A percentile compares a stretch with the other conserved stretches of the same genome.
Evolutionary conservation across 441 rosid species (phyloP).

Genomic region (Brassica hybrid): DNA sequence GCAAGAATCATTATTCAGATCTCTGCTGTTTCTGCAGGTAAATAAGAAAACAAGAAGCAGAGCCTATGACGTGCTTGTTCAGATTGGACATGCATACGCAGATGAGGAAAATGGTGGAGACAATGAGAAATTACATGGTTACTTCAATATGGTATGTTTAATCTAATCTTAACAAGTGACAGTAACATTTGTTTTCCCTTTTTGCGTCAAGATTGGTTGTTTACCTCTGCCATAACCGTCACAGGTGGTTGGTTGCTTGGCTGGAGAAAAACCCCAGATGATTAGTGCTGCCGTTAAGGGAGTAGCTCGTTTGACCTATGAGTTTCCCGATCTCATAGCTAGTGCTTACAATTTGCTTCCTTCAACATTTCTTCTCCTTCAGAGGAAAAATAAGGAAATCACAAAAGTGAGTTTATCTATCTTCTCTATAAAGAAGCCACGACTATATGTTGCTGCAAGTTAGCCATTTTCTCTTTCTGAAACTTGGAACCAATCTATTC

Average conservation of each 20-base stretch:
- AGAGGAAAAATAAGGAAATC: constrained; percentile 86
- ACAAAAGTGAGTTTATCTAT: constrained; percentile 61
- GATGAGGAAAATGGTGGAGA: constrained; percentile 88
- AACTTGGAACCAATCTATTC: constrained; percentile 15
- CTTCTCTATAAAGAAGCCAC: constrained; percentile 12
- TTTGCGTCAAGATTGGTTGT: constrained; percentile 4
- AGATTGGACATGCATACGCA: constrained; percentile 90
- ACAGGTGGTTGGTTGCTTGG: constrained; percentile 95
- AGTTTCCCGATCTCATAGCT: constrained; percentile 90
- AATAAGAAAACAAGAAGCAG: constrained; percentile 94
- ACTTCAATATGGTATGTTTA: constrained; percentile 75
- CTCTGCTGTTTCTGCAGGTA: constrained; percentile 53
- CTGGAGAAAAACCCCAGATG: constrained; percentile 95
- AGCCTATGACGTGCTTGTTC: constrained; percentile 92
- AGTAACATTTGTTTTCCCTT: constrained; percentile 8
- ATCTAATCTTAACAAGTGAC: constrained; percentile 24
- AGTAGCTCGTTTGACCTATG: constrained; percentile 91
- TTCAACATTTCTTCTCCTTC: constrained; percentile 83
- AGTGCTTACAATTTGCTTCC: constrained; percentile 84
- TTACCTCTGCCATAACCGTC: constrained; percentile 12
- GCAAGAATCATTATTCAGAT: constrained; percentile 24
- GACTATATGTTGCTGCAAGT: constrained; percentile 21
- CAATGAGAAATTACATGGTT: constrained; percentile 69
- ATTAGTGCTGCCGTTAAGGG: constrained; percentile 98
- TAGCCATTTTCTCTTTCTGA: constrained; percentile 28